These are phyloP conservation scores for Argentina anserina DNA, from an alignment of 306 rosid genomes.

Conservation along the genomic window DNA sequence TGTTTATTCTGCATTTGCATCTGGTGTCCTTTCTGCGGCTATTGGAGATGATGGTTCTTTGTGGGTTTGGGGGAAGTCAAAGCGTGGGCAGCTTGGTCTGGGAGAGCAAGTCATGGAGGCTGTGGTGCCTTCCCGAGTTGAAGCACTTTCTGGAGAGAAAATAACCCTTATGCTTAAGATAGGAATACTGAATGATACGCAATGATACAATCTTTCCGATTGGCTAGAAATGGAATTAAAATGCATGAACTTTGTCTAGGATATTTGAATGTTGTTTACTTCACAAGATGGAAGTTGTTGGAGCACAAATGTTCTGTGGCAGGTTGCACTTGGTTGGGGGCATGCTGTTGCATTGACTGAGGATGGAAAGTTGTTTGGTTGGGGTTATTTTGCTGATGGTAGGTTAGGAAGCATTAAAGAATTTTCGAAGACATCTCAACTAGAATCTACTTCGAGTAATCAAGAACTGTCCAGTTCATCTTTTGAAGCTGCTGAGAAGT, in stretches of 20 bases:
- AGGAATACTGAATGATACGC: background rate
- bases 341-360: conserved; percentile 74
- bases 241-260: conserved; percentile 3
- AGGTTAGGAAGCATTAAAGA: conserved; percentile 67
- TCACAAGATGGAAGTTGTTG: conserved; percentile 14
- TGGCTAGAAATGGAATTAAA: background rate
- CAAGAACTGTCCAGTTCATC: conserved; percentile 34
- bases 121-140: conserved; percentile 52
- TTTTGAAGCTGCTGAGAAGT: conserved; percentile 60
- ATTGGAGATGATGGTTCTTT: conserved; percentile 80
- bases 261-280: conserved; percentile 1
- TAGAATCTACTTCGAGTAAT: conserved; percentile 32
- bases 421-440: conserved; percentile 48
- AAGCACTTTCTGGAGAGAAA: conserved; percentile 63
- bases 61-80: conserved; percentile 91
- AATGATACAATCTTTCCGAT: background rate
- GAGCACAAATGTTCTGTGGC: conserved; percentile 26
- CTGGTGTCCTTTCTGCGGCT: conserved; percentile 79
- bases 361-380: conserved; percentile 84
- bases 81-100: conserved; percentile 91
- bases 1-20: conserved; percentile 66
- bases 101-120: conserved; percentile 54
- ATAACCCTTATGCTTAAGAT: conserved; percentile 22
- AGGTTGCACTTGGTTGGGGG: conserved; percentile 97
- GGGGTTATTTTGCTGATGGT: conserved; percentile 91